These are phyloP conservation scores for Pseudogymnoascus sp. DNA, from an alignment of 2,329 filamentous ascomycete genomes.

Conservation along the genomic window DNA sequence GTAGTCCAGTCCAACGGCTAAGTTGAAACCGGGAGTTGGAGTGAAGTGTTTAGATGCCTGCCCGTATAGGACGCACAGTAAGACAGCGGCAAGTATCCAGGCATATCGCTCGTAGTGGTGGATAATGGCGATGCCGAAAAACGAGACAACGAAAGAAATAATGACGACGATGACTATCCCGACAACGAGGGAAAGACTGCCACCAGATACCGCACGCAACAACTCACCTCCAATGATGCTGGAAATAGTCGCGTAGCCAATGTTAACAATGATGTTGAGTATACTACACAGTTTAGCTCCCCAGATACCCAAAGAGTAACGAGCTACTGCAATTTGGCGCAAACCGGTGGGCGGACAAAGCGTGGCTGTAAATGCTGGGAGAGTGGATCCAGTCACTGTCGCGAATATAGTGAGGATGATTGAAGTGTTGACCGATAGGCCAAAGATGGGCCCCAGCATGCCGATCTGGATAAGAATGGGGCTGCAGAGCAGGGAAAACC, in stretches of 20 bases:
- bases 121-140: slow-evolving; percentile 49
- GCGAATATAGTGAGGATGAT: slow-evolving; percentile 23
- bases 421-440: slow-evolving; percentile 21
- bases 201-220: slow-evolving; percentile 43
- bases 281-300: slow-evolving; percentile 24
- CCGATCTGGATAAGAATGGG: slow-evolving; percentile 19
- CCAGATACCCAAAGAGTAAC: slow-evolving; percentile 27
- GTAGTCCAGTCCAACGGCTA: slow-evolving; percentile 11
- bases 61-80: slow-evolving; percentile 17
- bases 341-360: slow-evolving; percentile 19
- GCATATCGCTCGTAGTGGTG: slow-evolving; percentile 51
- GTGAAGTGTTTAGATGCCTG: slow-evolving; percentile 16
- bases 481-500: slow-evolving; percentile 13
- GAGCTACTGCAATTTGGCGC: slow-evolving; percentile 24
- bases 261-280: slow-evolving; percentile 28
- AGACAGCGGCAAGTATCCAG: slow-evolving; percentile 46
- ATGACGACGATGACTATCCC: slow-evolving; percentile 54
- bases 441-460: slow-evolving; percentile 23
- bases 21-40: slow-evolving; percentile 8
- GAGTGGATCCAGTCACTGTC: slow-evolving; percentile 19
- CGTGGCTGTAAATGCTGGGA: slow-evolving; percentile 17
- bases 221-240: slow-evolving; percentile 53
- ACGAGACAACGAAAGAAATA: slow-evolving; percentile 48
- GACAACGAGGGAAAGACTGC: slow-evolving; percentile 42
- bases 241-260: slow-evolving; percentile 53